Conservation (phyloP, 306 rosid genomes). For the Sicyos baderoa region DNA sequence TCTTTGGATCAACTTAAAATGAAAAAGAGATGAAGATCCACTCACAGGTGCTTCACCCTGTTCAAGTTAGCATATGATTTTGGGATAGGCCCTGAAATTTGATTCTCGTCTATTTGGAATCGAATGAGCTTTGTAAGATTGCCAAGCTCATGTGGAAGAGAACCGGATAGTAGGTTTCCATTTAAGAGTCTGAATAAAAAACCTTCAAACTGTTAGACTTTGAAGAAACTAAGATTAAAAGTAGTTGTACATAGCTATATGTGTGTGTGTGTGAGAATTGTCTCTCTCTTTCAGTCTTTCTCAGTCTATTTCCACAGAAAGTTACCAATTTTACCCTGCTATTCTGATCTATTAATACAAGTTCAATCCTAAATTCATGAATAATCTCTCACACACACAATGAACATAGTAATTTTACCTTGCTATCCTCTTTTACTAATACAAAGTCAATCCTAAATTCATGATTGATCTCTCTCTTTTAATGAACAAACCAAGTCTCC, state of each 20-base stretch:
- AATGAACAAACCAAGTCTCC: no score
- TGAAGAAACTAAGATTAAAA: neutral
- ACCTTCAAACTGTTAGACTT: neutral
- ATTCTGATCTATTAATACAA: neutral
- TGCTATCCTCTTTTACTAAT: no score
- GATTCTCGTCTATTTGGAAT: slow-evolving; percentile 40
- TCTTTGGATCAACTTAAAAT: neutral
- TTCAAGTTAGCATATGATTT: slow-evolving; percentile 33
- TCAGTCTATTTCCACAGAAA: slow-evolving; percentile 34
- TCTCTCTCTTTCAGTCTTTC: neutral
- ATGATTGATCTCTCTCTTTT: no score
- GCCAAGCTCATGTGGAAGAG: slow-evolving; percentile 47
- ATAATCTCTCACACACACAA: no score
- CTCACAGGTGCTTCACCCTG: slow-evolving; percentile 34
- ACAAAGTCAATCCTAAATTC: no score
- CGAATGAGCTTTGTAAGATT: slow-evolving; percentile 31
- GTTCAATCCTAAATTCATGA: neutral
- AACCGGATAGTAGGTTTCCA: slow-evolving; percentile 39
- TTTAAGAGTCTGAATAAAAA: slow-evolving; percentile 37
- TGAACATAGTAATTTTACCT: no score
- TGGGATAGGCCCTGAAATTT: slow-evolving; percentile 38
- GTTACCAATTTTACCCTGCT: slow-evolving; percentile 10
- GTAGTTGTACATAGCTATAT: no score
- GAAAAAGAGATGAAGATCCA: slow-evolving; percentile 5
- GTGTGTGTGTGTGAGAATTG: no score